A percentile compares a stretch with the other conserved stretches of the same genome.
Evolutionary conservation across 2,329 filamentous ascomycete genomes (phyloP).

Genomic region (Trichoderma sp.): DNA sequence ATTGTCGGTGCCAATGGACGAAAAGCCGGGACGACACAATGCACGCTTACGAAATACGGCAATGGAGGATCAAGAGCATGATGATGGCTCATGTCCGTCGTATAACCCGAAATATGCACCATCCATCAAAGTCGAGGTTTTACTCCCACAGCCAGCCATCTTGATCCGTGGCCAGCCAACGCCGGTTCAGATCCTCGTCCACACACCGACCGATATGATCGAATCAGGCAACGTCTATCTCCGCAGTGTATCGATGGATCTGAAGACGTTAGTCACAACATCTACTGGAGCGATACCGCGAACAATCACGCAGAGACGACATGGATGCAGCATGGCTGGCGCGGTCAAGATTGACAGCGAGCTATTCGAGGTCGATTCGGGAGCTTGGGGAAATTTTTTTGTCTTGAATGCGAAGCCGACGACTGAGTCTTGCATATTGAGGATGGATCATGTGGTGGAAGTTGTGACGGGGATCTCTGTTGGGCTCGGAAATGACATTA

Average conservation of each 20-base stretch:
- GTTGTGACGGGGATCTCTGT: conserved; percentile 4
- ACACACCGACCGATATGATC: conserved; percentile 2
- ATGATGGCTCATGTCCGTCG: neutral
- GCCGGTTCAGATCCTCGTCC: neutral
- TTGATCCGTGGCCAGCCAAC: conserved; percentile 8
- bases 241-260: neutral
- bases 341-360: conserved; percentile 4
- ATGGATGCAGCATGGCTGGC: conserved; percentile 10
- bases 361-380: conserved; percentile 5
- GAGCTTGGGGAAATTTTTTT: conserved; percentile 15
- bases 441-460: conserved; percentile 1
- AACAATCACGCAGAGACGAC: neutral
- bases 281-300: neutral
- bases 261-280: neutral
- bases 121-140: neutral
- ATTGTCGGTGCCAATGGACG: neutral
- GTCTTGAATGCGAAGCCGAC: conserved; percentile 15
- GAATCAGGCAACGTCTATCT: conserved; percentile 1
- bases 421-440: conserved; percentile 2
- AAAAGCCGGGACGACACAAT: neutral
- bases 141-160: conserved; percentile 1
- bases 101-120: neutral
- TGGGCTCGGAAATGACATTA: conserved; percentile 5
- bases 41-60: neutral
- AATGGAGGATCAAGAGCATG: neutral